Percentiles rank a stretch among this genome's conserved stretches.
Evolutionary conservation across 257 asterid species (phyloP).

Genomic region (Penstemon davidsonii): DNA sequence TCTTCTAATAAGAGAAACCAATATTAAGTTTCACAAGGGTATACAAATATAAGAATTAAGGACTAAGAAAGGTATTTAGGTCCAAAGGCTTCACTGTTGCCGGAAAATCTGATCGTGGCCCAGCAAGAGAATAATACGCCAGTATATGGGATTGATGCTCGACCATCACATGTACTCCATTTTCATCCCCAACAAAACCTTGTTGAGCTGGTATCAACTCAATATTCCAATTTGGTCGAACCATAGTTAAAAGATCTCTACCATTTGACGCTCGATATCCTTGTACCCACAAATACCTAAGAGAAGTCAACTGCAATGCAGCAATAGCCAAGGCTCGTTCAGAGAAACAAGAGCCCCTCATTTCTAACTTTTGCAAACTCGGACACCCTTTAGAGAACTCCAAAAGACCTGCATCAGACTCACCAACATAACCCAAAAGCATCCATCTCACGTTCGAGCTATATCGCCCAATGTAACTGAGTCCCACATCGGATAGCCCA

Average conservation of each 20-base stretch:
- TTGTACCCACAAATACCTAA: slow-evolving; percentile 68
- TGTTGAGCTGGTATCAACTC: slow-evolving; percentile 59
- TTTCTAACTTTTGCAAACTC: slow-evolving; percentile 55
- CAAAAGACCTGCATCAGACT: slow-evolving; percentile 57
- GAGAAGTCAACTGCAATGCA: slow-evolving; percentile 36
- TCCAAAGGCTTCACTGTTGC: slow-evolving; percentile 38
- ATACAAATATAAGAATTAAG: slow-evolving; percentile 11
- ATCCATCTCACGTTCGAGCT: slow-evolving; percentile 63
- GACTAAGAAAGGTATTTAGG: slow-evolving; percentile 6
- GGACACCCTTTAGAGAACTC: slow-evolving; percentile 68
- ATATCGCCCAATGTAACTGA: slow-evolving; percentile 55
- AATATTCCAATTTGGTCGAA: slow-evolving; percentile 62
- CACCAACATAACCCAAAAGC: slow-evolving; percentile 66
- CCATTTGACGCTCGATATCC: slow-evolving; percentile 45
- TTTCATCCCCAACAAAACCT: slow-evolving; percentile 13
- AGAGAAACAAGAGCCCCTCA: slow-evolving; percentile 63
- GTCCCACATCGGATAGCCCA: slow-evolving; percentile 60
- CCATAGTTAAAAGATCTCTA: slow-evolving; percentile 44
- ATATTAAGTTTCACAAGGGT: neutral
- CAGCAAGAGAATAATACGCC: slow-evolving; percentile 66
- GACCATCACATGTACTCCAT: slow-evolving; percentile 23
- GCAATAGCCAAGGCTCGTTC: slow-evolving; percentile 62
- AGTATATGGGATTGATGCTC: slow-evolving; percentile 56
- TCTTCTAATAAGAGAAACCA: neutral
- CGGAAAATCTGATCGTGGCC: slow-evolving; percentile 58